These are phyloP conservation scores for Neoscytalidium dimidiatum DNA, from an alignment of 2,329 filamentous ascomycete species.

Conservation along the genomic window DNA sequence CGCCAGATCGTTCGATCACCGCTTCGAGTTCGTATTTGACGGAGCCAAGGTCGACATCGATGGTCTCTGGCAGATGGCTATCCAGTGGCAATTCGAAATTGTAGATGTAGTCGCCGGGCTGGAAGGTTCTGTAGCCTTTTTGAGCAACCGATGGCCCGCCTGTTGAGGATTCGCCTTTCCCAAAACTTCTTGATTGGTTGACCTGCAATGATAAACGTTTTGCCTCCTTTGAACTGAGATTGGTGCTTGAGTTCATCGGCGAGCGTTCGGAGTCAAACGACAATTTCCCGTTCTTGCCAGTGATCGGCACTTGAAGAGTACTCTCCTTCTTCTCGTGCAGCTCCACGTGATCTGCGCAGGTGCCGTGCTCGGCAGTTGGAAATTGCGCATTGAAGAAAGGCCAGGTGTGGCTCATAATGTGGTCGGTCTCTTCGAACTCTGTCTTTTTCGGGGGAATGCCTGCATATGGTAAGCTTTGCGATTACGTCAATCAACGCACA, in stretches of 20 bases:
- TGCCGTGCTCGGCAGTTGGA: constrained; percentile 59
- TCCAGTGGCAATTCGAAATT: constrained; percentile 85
- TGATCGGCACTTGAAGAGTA: constrained; percentile 24
- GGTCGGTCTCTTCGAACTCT: constrained; percentile 81
- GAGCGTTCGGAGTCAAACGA: constrained; percentile 41
- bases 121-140: constrained; percentile 85
- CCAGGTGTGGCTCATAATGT: constrained; percentile 82
- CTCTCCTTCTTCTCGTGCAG: constrained; percentile 47
- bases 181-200: constrained; percentile 82
- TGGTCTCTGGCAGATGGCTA: constrained; percentile 77
- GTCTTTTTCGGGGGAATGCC: constrained; percentile 85
- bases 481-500: constrained; percentile 19
- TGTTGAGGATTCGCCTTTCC: constrained; percentile 69
- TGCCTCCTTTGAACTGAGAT: constrained; percentile 51
- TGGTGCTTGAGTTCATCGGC: constrained; percentile 47
- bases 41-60: constrained; percentile 80
- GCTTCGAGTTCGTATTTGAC: constrained; percentile 89
- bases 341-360: constrained; percentile 64
- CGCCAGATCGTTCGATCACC: constrained; percentile 79
- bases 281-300: constrained; percentile 27
- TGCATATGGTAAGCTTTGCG: constrained; percentile 30
- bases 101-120: constrained; percentile 71
- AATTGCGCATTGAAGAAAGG: constrained; percentile 88
- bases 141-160: constrained; percentile 61
- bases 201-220: constrained; percentile 77